phyloP scores from a whole-genome alignment of 2,329 filamentous ascomycete species.

The Dothideomycetes sp. region DNA sequence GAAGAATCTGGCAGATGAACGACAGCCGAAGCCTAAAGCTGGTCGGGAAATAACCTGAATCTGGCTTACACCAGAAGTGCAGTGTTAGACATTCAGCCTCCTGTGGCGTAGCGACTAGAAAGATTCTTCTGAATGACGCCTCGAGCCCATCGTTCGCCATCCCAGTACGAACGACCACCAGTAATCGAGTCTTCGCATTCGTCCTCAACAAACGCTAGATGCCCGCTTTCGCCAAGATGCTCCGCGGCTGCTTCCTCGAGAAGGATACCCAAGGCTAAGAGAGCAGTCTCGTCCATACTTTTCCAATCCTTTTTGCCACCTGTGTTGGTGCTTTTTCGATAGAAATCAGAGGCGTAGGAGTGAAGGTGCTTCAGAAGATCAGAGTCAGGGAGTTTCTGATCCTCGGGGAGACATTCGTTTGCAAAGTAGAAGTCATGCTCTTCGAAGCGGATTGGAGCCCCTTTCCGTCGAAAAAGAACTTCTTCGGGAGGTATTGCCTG shows the following conservation, averaged over 20 bases:
- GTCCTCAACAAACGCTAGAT: constrained; percentile 61
- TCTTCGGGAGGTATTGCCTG: constrained; percentile 53
- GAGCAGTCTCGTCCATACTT: constrained; percentile 68
- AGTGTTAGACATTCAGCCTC: neutral
- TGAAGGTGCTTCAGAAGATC: constrained; percentile 61
- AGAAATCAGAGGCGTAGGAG: constrained; percentile 56
- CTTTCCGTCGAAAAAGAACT: constrained; percentile 53
- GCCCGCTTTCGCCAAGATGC: constrained; percentile 51
- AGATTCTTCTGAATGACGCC: constrained; percentile 6
- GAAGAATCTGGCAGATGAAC: too few species aligned
- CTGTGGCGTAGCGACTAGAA: neutral
- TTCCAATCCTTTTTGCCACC: constrained; percentile 30
- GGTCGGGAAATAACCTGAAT: too few species aligned
- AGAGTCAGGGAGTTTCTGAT: constrained; percentile 50
- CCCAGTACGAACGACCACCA: constrained; percentile 7
- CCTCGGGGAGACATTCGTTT: constrained; percentile 40
- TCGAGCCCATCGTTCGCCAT: constrained; percentile 5
- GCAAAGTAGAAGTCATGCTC: constrained; percentile 64
- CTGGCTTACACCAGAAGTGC: neutral
- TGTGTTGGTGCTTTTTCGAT: constrained; percentile 29
- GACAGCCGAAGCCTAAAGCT: too few species aligned
- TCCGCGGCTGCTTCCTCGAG: constrained; percentile 59
- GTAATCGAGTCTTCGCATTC: constrained; percentile 17
- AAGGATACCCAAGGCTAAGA: constrained; percentile 64
- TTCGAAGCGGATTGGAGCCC: constrained; percentile 55